These are phyloP conservation scores for Stevia rebaudiana DNA, from an alignment of 140 eudicot genomes.

Conservation along the genomic window DNA sequence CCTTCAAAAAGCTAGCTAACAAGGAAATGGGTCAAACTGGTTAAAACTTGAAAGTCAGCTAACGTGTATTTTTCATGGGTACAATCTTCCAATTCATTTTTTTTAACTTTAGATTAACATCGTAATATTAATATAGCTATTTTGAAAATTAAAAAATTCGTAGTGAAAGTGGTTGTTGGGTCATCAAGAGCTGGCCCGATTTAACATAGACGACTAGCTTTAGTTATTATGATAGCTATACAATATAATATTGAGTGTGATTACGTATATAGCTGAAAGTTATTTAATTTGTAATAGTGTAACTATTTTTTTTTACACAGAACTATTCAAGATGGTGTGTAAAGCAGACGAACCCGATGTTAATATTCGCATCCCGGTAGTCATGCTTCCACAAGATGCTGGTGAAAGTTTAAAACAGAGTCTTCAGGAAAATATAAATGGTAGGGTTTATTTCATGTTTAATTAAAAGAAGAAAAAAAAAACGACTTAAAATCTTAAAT, in stretches of 20 bases:
- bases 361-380: conserved; percentile 66
- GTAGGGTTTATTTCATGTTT: conserved; percentile 26
- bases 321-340: conserved; percentile 95
- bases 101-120: not conserved
- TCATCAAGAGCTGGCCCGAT: not conserved
- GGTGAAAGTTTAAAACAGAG: conserved; percentile 46
- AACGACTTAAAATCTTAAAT: no score
- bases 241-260: not conserved
- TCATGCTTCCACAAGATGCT: conserved; percentile 97
- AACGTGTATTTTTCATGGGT: not conserved
- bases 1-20: not conserved
- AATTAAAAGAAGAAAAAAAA: not conserved
- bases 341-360: conserved; percentile 63
- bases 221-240: not conserved
- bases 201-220: not conserved
- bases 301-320: conserved; percentile 32
- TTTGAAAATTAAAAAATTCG: not conserved
- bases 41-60: not conserved
- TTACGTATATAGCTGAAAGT: not conserved
- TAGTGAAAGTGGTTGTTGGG: not conserved
- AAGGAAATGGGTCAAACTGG: not conserved
- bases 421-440: conserved; percentile 41
- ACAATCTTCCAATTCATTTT: not conserved
- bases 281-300: not conserved
- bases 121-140: no score